Conservation (phyloP, 176 grass and related monocot species). For the Avena sativa region DNA sequence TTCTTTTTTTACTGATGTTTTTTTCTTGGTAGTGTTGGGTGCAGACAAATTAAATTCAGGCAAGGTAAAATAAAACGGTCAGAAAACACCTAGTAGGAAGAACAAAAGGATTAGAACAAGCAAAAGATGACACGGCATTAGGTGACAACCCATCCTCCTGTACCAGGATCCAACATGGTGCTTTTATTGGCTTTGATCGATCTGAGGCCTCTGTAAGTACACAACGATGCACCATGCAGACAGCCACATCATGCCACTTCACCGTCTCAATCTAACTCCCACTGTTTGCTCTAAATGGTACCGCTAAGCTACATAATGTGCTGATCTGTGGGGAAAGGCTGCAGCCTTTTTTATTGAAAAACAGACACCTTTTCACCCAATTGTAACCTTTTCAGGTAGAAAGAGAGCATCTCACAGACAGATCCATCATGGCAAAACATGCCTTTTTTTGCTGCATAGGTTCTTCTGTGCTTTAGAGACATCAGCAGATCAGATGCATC, state of each 20-base stretch:
- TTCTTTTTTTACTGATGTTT: background rate
- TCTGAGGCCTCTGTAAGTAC: slow-evolving; percentile 27
- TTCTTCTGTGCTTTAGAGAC: slow-evolving; percentile 29
- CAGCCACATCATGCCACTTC: slow-evolving; percentile 31
- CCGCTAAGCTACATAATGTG: slow-evolving; percentile 32
- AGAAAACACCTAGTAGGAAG: background rate
- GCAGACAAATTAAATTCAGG: background rate
- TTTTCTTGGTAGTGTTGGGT: background rate
- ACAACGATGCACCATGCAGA: slow-evolving; percentile 29
- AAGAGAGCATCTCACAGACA: slow-evolving; percentile 21
- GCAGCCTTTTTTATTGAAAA: slow-evolving; percentile 40
- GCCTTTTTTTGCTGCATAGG: slow-evolving; percentile 6
- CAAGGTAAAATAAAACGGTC: background rate
- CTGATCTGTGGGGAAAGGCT: slow-evolving; percentile 2
- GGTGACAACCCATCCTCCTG: slow-evolving; percentile 9
- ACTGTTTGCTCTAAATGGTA: slow-evolving; percentile 42
- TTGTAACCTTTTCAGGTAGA: slow-evolving; percentile 44
- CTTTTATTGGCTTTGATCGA: slow-evolving; percentile 34
- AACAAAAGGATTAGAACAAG: slow-evolving; percentile 48
- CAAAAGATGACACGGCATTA: slow-evolving; percentile 29
- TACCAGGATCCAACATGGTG: slow-evolving; percentile 44
- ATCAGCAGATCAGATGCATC: slow-evolving; percentile 4
- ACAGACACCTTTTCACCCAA: slow-evolving; percentile 1
- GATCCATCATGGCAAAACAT: slow-evolving; percentile 40
- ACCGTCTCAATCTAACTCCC: slow-evolving; percentile 25